These are phyloP conservation scores for Blastocystis hominis DNA, from an alignment of 352 stramenopile genomes.

Conservation along the genomic window DNA sequence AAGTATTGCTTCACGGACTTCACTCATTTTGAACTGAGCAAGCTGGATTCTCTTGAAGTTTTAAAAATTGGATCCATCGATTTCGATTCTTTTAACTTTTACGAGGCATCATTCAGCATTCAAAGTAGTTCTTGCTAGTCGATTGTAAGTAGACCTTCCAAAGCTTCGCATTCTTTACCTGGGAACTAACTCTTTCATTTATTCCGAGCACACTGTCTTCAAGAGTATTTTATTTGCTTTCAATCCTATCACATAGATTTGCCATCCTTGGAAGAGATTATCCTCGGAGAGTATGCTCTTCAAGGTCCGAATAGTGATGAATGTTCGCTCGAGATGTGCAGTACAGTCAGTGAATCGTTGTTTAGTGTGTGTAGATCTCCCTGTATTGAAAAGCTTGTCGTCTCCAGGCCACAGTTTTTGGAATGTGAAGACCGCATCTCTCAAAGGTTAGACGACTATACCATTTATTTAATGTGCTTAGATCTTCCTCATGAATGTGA, in stretches of 20 bases:
- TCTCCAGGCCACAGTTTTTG: background rate
- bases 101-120: background rate
- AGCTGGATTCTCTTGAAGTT: background rate
- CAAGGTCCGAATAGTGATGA: background rate
- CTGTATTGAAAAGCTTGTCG: background rate
- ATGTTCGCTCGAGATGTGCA: background rate
- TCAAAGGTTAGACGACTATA: too few species aligned
- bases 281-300: background rate
- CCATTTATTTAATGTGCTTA: too few species aligned
- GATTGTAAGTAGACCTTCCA: background rate
- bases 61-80: background rate
- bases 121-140: background rate
- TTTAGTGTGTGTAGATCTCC: background rate
- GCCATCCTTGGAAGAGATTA: background rate
- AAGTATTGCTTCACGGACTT: background rate
- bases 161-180: background rate
- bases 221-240: background rate
- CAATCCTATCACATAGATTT: background rate
- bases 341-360: background rate
- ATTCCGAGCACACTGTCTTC: background rate
- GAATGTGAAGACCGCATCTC: background rate
- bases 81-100: background rate
- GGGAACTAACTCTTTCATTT: background rate
- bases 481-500: background rate
- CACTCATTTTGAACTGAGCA: background rate